Evolutionary conservation across 495 filamentous ascomycete species (phyloP).

Genomic region (Amniculicola lignicola): DNA sequence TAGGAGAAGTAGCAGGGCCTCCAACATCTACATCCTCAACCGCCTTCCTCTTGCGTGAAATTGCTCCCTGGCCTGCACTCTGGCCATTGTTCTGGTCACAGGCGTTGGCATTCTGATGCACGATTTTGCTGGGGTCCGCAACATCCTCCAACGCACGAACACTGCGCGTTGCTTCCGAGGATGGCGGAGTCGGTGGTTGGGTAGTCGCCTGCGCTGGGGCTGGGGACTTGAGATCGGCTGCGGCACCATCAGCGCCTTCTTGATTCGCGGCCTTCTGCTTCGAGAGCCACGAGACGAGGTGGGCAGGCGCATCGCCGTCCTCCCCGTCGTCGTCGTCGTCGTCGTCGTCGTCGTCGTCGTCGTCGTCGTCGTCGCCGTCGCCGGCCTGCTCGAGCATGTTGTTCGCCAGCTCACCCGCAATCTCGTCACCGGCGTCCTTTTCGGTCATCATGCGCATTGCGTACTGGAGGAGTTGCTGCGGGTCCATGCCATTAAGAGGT

Average conservation of each 20-base stretch:
- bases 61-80: neutral
- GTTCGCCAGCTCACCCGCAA: conserved; percentile 35
- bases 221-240: conserved; percentile 2
- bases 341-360: conserved; percentile 8
- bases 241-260: neutral
- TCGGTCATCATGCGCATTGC: conserved; percentile 37
- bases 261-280: conserved; percentile 2
- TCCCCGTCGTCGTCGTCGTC: no score
- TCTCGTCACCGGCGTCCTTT: conserved; percentile 38
- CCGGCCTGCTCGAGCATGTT: conserved; percentile 35
- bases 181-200: conserved; percentile 22
- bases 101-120: neutral
- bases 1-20: conserved; percentile 6
- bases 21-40: conserved; percentile 11
- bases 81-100: neutral
- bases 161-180: conserved; percentile 20
- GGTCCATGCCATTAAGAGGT: conserved; percentile 36
- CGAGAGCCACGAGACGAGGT: conserved; percentile 13
- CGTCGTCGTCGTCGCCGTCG: conserved; percentile 28
- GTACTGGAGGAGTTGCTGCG: conserved; percentile 36
- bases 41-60: conserved; percentile 25
- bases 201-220: neutral
- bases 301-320: no score
- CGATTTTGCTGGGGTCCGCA: neutral
- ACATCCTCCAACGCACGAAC: neutral